A percentile compares a stretch with the other conserved stretches of the same genome.
phyloP scores from a whole-genome alignment of 148 eudicot genomes.

The Polygonum aviculare region DNA sequence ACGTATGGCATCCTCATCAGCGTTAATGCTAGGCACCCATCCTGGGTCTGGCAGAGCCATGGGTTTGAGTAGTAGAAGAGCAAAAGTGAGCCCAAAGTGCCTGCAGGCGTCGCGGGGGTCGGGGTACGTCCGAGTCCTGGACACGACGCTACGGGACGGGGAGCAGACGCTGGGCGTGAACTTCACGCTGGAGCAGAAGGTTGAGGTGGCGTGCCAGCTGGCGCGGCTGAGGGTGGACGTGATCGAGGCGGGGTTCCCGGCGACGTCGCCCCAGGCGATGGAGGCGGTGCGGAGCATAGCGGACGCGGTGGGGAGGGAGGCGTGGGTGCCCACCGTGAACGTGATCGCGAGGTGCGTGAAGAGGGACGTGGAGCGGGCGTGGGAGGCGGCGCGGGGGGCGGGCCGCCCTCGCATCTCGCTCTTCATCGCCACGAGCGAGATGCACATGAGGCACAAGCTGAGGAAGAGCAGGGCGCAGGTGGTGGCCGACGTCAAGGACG shows the following conservation, averaged over 20 bases:
- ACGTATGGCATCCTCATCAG: too few relatives aligned
- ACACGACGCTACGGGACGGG: neutral
- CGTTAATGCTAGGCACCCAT: too few relatives aligned
- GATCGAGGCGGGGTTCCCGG: neutral
- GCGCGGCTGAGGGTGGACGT: neutral
- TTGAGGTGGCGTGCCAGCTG: neutral
- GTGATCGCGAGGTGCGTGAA: neutral
- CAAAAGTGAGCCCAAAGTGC: too few relatives aligned
- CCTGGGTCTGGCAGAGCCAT: too few relatives aligned
- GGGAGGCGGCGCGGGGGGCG: too few relatives aligned
- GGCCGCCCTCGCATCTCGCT: neutral
- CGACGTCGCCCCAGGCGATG: neutral
- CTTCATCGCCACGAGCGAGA: neutral
- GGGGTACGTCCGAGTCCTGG: neutral
- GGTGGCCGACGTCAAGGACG: neutral
- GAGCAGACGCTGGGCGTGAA: neutral
- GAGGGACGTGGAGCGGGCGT: neutral
- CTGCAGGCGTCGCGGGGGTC: too few relatives aligned
- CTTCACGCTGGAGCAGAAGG: neutral
- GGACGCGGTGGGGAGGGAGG: neutral
- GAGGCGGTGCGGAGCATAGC: neutral
- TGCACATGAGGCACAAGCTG: neutral
- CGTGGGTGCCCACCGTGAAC: neutral
- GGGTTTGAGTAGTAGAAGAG: too few relatives aligned
- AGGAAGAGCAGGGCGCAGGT: neutral